Evolutionary conservation across 495 filamentous ascomycete genomes (phyloP).

Genomic region (Neurospora tetrasperma): DNA sequence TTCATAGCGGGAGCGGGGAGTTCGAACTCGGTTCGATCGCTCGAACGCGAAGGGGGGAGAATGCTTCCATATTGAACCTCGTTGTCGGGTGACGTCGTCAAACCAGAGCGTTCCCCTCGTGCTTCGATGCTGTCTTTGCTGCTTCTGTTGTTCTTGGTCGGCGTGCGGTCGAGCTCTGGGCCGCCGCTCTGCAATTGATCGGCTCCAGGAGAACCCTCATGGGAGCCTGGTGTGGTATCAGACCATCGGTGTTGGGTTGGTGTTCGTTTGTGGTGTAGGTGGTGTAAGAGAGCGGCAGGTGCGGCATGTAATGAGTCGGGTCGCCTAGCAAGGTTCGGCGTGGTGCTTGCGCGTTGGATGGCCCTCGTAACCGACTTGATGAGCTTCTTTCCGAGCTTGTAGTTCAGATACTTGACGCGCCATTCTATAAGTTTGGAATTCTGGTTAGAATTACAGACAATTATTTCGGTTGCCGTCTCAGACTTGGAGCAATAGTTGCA

Average conservation of each 20-base stretch:
- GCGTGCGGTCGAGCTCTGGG: neutral
- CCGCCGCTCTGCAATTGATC: neutral
- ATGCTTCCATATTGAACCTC: slow-evolving; percentile 64
- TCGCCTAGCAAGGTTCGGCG: slow-evolving; percentile 29
- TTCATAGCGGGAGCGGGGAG: slow-evolving; percentile 69
- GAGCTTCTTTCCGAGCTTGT: slow-evolving; percentile 88
- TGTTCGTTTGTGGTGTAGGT: neutral
- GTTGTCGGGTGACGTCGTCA: slow-evolving; percentile 22
- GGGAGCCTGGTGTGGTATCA: neutral
- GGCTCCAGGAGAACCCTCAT: neutral
- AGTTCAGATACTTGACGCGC: slow-evolving; percentile 85
- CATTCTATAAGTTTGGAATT: slow-evolving; percentile 46
- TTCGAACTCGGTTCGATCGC: slow-evolving; percentile 36
- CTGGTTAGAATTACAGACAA: neutral
- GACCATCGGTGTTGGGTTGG: neutral
- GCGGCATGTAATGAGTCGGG: slow-evolving; percentile 11
- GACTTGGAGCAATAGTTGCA: neutral
- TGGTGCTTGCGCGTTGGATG: slow-evolving; percentile 50
- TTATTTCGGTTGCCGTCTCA: neutral
- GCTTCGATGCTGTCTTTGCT: neutral
- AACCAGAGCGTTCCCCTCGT: slow-evolving; percentile 24
- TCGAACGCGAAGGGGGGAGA: slow-evolving; percentile 45
- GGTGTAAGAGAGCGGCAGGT: slow-evolving; percentile 9
- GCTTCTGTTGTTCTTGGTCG: neutral
- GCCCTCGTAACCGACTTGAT: slow-evolving; percentile 71